Evolutionary conservation across 176 grass and related monocot genomes (phyloP), one percentile per base, ranked within the genome.

Genomic region (Secale cereale): DNA sequence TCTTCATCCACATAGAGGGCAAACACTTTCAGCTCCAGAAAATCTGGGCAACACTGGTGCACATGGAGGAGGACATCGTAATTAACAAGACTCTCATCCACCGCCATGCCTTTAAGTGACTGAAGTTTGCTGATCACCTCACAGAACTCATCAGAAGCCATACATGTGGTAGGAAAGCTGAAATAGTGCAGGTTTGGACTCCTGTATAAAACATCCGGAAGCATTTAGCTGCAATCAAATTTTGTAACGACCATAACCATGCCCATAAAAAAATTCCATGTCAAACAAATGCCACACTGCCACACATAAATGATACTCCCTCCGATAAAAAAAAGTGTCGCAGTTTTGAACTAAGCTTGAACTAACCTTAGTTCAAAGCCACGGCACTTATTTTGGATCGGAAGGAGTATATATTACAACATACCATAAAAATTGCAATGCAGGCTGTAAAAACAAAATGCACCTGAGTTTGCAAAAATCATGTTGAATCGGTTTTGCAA

Each of bases 71-170:
- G 92, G 22, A 87, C 85, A 61, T 94, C 74, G 3, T 56, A 43
- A 3, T 41, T 83, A 52, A 94, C 66, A 22, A 94, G 78, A 77
- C 52, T 64, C 82, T 94, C 89, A 78, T 89, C 82, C 66, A 94
- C 87, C 13, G 87, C 89, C 92, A 94, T 91, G 85, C 92, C 92
- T 41, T 85, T 91, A 40, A 94, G 87, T 1, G 83, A 80, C 70
- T 71, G 59, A 33, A 94, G 65, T 80, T 78, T 85, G 56, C 61
- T 29, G 66, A 91, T 81, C 9, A 54, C 87, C 32, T 41, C 56
- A 43, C 81, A 87, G 60, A 94, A 94, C 30, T 77, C 35, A 71
- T 80, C 73, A 2, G 74, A 66, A 35, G 78, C 69, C 63, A 91
- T 61, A 77, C 70, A 86, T 27, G 82, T 76, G 70, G 70, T 82